phyloP scores from a whole-genome alignment of 345 rosid genomes.

The Citrus australasica region DNA sequence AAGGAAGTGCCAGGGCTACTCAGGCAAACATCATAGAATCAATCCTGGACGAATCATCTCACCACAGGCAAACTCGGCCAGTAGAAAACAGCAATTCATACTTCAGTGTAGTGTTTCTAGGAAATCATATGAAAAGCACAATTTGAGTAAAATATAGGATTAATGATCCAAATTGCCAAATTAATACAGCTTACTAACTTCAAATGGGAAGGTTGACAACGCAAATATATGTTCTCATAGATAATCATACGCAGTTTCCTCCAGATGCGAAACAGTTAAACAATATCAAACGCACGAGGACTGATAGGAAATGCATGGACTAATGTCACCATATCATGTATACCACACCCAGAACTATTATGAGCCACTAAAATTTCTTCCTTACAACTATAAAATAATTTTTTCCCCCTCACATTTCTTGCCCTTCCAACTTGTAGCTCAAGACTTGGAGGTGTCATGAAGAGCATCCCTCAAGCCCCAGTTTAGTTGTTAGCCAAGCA shows the following conservation, averaged over 20 bases:
- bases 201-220: slow-evolving; percentile 3
- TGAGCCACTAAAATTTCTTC: slow-evolving; percentile 9
- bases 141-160: not conserved
- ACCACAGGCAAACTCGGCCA: too few species aligned
- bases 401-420: not conserved
- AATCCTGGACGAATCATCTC: too few species aligned
- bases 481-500: slow-evolving; percentile 64
- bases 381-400: slow-evolving; percentile 6
- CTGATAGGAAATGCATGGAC: not conserved
- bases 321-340: slow-evolving; percentile 8
- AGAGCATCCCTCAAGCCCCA: slow-evolving; percentile 55
- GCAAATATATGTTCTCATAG: slow-evolving; percentile 1
- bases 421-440: not conserved
- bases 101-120: not conserved
- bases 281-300: slow-evolving; percentile 3
- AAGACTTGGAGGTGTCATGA: slow-evolving; percentile 13
- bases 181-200: not conserved
- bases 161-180: not conserved
- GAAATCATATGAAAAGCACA: not conserved
- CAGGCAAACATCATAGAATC: too few species aligned
- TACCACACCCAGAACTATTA: slow-evolving; percentile 18
- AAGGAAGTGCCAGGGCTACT: too few species aligned
- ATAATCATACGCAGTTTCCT: slow-evolving; percentile 3
- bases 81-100: too few species aligned
- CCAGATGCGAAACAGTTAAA: not conserved